These are phyloP conservation scores for Trifolium subterraneum DNA, from an alignment of 306 rosid species.

Conservation along the genomic window DNA sequence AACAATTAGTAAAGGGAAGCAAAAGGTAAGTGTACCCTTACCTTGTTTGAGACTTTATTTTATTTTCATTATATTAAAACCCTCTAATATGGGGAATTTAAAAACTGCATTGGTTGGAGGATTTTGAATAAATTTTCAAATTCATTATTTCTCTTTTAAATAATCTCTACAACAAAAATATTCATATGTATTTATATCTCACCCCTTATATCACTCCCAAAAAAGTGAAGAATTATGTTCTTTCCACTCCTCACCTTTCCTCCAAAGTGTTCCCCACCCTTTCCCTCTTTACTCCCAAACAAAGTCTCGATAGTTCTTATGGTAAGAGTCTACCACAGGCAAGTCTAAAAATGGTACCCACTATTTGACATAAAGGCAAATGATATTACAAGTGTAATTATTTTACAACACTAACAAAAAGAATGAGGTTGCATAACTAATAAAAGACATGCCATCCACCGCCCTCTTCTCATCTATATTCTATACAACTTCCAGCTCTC, in stretches of 20 bases:
- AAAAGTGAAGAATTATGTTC: not conserved
- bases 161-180: not conserved
- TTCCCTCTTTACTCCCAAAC: not conserved
- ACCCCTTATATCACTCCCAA: not conserved
- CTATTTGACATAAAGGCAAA: conserved; percentile 10
- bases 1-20: not conserved
- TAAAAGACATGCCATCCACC: conserved; percentile 12
- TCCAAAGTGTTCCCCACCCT: not conserved
- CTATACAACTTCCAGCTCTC: conserved; percentile 38
- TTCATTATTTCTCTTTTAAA: not conserved
- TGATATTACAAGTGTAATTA: not conserved
- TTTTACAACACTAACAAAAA: conserved; percentile 38
- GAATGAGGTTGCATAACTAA: conserved; percentile 31
- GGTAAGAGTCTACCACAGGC: not conserved
- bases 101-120: not conserved
- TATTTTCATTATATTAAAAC: not conserved
- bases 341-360: not conserved
- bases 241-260: not conserved
- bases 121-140: not conserved
- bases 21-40: not conserved
- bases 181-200: not conserved
- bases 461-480: conserved; percentile 36
- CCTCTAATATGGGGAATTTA: not conserved
- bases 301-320: not conserved
- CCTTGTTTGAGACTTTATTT: not conserved